Evolutionary conservation across 208 protist genomes (phyloP).

Genomic region (Trichomonas tenax): DNA sequence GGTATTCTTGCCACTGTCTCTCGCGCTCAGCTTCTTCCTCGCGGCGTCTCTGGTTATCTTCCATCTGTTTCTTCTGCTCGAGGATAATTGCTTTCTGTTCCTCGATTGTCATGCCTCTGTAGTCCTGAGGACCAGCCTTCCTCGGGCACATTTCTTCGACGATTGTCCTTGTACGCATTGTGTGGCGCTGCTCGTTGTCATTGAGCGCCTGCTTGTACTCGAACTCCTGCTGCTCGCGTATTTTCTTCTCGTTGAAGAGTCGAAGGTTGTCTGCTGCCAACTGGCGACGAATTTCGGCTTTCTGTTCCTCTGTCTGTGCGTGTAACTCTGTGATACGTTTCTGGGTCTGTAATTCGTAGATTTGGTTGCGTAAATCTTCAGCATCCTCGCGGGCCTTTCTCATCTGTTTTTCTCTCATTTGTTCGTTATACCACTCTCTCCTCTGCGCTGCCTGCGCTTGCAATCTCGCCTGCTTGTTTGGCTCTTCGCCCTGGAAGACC

Average conservation of each 20-base stretch:
- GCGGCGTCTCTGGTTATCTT: background rate
- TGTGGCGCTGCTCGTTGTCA: background rate
- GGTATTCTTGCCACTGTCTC: background rate
- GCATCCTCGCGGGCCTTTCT: background rate
- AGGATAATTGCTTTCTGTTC: background rate
- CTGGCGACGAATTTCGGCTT: background rate
- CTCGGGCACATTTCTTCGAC: background rate
- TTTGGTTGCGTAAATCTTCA: background rate
- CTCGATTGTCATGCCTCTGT: background rate
- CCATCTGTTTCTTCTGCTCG: background rate
- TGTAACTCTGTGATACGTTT: background rate
- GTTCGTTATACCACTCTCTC: background rate
- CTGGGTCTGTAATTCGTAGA: background rate
- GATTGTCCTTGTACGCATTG: background rate
- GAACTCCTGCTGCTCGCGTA: background rate
- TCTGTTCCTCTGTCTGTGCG: background rate
- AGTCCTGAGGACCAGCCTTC: background rate
- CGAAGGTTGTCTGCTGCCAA: background rate
- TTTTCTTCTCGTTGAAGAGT: background rate
- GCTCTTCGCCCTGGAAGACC: background rate
- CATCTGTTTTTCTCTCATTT: background rate
- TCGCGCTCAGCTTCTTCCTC: background rate
- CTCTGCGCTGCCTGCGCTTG: background rate
- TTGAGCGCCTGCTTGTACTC: background rate
- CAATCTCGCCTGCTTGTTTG: background rate